Conservation (phyloP, 495 filamentous ascomycete genomes). For the Talaromyces trachyspermus region DNA sequence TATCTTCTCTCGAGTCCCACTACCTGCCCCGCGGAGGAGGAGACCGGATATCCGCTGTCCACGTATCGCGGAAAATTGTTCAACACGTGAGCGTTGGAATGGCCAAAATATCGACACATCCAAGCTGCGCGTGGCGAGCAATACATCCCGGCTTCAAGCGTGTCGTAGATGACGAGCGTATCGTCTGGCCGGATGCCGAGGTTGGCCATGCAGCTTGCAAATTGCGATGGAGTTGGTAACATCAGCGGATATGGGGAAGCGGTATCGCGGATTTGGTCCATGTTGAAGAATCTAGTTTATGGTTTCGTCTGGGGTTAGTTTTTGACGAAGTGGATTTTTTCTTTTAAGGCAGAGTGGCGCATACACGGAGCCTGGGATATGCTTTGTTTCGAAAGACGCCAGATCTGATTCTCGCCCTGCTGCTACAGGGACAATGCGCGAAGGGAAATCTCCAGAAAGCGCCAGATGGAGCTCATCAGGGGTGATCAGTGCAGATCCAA, state of each 20-base stretch:
- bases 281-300: slow-evolving; percentile 23
- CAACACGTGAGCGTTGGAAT: slow-evolving; percentile 21
- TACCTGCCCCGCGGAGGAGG: background rate
- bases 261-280: slow-evolving; percentile 19
- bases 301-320: background rate
- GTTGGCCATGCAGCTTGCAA: slow-evolving; percentile 14
- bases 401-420: slow-evolving; percentile 12
- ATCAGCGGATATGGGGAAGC: slow-evolving; percentile 22
- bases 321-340: background rate
- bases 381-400: slow-evolving; percentile 13
- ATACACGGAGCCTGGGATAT: slow-evolving; percentile 26
- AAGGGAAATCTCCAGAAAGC: background rate
- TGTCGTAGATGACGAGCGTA: slow-evolving; percentile 27
- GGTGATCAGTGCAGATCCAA: slow-evolving; percentile 13
- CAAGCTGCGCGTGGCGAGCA: slow-evolving; percentile 25
- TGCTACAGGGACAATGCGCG: slow-evolving; percentile 20
- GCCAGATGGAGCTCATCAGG: slow-evolving; percentile 14
- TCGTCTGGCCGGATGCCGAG: slow-evolving; percentile 21
- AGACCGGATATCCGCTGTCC: slow-evolving; percentile 8
- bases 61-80: slow-evolving; percentile 26
- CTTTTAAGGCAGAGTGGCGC: background rate
- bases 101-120: slow-evolving; percentile 22
- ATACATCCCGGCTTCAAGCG: slow-evolving; percentile 22
- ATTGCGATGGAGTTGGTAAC: slow-evolving; percentile 18
- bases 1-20: background rate